These are phyloP conservation scores for Kodamaea leandrae DNA, from an alignment of 805 yeast species.

Conservation along the genomic window DNA sequence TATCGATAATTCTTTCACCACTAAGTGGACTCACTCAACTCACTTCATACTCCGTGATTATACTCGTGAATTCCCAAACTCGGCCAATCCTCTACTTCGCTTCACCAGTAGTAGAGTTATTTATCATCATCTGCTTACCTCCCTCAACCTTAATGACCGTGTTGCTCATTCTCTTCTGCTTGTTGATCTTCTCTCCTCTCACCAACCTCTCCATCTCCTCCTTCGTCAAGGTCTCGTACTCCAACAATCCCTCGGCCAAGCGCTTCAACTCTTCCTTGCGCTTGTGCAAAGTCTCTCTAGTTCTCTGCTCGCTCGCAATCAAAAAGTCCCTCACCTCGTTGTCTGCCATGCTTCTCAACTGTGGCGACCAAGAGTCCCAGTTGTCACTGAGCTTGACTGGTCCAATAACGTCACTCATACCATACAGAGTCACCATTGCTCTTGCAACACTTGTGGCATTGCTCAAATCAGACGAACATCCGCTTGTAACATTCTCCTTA, in stretches of 20 bases:
- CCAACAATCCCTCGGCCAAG: conserved; percentile 88
- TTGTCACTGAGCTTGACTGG: conserved; percentile 86
- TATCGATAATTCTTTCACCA: too few relatives aligned
- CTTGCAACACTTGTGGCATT: conserved; percentile 91
- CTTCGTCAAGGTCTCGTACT: conserved; percentile 90
- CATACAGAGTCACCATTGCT: conserved; percentile 95
- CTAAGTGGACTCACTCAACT: too few relatives aligned
- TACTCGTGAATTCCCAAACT: too few relatives aligned
- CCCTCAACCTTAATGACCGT: conserved; percentile 45
- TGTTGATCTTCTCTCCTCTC: conserved; percentile 70
- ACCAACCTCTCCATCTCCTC: conserved; percentile 88
- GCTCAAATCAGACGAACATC: conserved; percentile 89
- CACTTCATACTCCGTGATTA: too few relatives aligned
- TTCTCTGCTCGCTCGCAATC: conserved; percentile 73
- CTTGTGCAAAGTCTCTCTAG: conserved; percentile 62
- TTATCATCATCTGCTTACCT: neutral
- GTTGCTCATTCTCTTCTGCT: conserved; percentile 68
- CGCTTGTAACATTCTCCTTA: conserved; percentile 87
- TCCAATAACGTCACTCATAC: conserved; percentile 93
- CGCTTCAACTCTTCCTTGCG: conserved; percentile 72
- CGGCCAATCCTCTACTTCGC: conserved; percentile 1
- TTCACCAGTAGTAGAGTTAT: neutral
- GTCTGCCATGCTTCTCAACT: conserved; percentile 86
- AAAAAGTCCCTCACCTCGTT: conserved; percentile 80
- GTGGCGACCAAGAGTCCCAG: conserved; percentile 94